phyloP scores from a whole-genome alignment of 805 yeast species.

The Lipomyces yamanashiensis region DNA sequence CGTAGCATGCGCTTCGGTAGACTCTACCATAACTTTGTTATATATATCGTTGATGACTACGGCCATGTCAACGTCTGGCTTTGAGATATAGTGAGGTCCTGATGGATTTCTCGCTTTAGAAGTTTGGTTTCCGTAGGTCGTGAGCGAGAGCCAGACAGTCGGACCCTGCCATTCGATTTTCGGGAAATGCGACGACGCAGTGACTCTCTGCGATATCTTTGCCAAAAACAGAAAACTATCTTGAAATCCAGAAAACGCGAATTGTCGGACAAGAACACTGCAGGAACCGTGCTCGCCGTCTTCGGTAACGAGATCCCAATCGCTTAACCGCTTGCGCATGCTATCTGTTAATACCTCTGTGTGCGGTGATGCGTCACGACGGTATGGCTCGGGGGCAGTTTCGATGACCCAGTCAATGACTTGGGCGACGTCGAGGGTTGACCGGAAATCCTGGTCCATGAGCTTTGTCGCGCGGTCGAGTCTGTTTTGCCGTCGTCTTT shows the following conservation, averaged over 20 bases:
- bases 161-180: slow-evolving; percentile 20
- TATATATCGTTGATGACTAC: slow-evolving; percentile 2
- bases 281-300: slow-evolving; percentile 1
- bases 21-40: not conserved
- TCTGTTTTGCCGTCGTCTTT: slow-evolving; percentile 17
- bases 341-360: slow-evolving; percentile 15
- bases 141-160: slow-evolving; percentile 12
- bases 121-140: slow-evolving; percentile 13
- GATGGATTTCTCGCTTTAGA: not conserved
- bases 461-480: slow-evolving; percentile 12
- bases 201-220: slow-evolving; percentile 15
- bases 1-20: not conserved
- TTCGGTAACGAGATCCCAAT: slow-evolving; percentile 10
- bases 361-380: not conserved
- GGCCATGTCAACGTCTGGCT: slow-evolving; percentile 20
- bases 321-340: slow-evolving; percentile 16
- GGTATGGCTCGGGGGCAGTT: slow-evolving; percentile 7
- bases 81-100: slow-evolving; percentile 17
- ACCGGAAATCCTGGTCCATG: slow-evolving; percentile 2
- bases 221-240: slow-evolving; percentile 23
- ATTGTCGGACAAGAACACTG: slow-evolving; percentile 11
- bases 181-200: slow-evolving; percentile 16
- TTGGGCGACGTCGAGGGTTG: not conserved
- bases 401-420: slow-evolving; percentile 15
- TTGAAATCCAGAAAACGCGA: slow-evolving; percentile 13